A percentile compares a stretch with the other conserved stretches of the same genome.
These are phyloP conservation scores for Apophysomyces variabilis DNA, from an alignment of 371 early-diverging fungal genomes.

Conservation along the genomic window DNA sequence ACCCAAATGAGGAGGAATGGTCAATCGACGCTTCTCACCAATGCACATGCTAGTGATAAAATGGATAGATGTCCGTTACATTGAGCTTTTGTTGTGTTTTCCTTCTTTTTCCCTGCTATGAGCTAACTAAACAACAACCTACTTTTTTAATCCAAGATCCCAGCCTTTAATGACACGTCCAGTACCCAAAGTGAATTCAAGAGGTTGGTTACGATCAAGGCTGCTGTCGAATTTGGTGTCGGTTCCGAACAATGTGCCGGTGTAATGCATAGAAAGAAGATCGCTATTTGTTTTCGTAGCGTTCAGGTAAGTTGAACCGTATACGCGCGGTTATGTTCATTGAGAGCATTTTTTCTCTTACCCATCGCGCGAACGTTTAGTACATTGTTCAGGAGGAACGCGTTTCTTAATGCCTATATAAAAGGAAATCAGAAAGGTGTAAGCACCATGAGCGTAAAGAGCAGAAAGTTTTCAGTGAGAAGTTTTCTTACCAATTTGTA, in stretches of 20 bases:
- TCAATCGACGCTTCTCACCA: constrained; percentile 83
- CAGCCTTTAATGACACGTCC: constrained; percentile 77
- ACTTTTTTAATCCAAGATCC: constrained; percentile 81
- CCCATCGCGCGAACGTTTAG: constrained; percentile 52
- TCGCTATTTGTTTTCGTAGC: constrained; percentile 43
- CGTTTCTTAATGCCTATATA: constrained; percentile 54
- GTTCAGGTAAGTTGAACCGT: neutral
- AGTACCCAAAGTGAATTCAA: constrained; percentile 74
- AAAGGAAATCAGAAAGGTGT: neutral
- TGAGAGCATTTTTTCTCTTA: constrained; percentile 26
- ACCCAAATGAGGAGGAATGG: constrained; percentile 78
- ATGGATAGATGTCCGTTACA: neutral
- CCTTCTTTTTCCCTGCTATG: too few species aligned
- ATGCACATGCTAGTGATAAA: constrained; percentile 71
- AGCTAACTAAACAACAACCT: constrained; percentile 3
- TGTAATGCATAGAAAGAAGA: constrained; percentile 81
- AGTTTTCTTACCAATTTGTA: constrained; percentile 59
- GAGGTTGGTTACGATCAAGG: constrained; percentile 68
- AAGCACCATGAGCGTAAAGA: neutral
- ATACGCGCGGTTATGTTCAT: too few species aligned
- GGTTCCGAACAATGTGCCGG: constrained; percentile 70
- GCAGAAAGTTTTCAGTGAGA: neutral
- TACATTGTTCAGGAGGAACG: constrained; percentile 51
- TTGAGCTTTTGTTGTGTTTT: too few species aligned
- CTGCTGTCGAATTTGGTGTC: constrained; percentile 83